Evolutionary conservation across 768 basidiomycete species (phyloP), one percentile per base, ranked within the genome.

Genomic region (Pisolithus orientalis): DNA sequence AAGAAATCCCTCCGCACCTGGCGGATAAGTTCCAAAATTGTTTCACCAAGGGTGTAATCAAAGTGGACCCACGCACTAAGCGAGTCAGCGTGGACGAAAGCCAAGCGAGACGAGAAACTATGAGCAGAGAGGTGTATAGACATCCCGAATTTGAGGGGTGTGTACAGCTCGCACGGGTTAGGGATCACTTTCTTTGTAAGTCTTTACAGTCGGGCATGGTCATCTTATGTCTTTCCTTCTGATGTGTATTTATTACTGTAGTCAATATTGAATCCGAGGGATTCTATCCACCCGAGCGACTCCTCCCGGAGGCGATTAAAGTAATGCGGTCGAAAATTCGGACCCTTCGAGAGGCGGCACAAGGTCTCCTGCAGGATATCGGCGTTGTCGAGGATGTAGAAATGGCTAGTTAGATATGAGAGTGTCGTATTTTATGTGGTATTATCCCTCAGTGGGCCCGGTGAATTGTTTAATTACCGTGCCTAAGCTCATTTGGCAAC

Each of bases 101-200:
- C 16, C 76, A 79, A 34, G 80, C 93, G 17, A 77, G 94, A 31
- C 84, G 83, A 52, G 96, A 99, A 64, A 88, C 84, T 3, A 90
- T 99, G 64, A 91, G 84, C 57, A 77, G 96, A 43, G 94, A 98
- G 70, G 94, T 94, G 2, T 75, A 96, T 42, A 80, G 95, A 56
- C 88, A 97, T 68, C 84, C 87, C 0, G 94, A 98, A 66, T 96
- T 98, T 57, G 79, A 82, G 37, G 90, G 82, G 39, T 81, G 76
- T 46, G 93, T 95, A 4, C 79, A 90, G 66, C 75, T 99, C 48
- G 83, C 84, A 50, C 79, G 96, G 7, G 84, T 96, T 44, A 76
- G 92, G 48, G 94, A 97, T 74, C 88, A 85, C 71, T 97, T 96
- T 70, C 78, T 97, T 50, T 97, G 95, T 94, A 61, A 61, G 90